These are phyloP conservation scores for Halenospora varia DNA, from an alignment of 495 filamentous ascomycete genomes.

Conservation along the genomic window DNA sequence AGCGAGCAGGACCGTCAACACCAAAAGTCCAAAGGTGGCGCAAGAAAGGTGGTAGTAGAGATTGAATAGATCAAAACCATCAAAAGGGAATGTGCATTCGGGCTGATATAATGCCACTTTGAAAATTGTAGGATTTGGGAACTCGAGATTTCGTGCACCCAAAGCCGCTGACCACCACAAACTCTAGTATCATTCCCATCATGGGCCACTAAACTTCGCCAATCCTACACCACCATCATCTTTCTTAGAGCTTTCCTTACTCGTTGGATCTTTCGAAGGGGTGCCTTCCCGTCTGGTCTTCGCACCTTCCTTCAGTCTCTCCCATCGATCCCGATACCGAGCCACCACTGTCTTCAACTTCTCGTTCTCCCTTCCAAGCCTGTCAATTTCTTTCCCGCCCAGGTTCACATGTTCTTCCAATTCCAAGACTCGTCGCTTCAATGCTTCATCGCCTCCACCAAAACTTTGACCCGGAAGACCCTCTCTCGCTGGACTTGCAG, in stretches of 20 bases:
- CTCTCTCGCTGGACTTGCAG: constrained; percentile 27
- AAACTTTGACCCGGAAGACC: constrained; percentile 24
- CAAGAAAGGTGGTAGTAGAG: too few relatives aligned
- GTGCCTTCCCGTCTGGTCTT: constrained; percentile 55
- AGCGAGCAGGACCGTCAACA: too few relatives aligned
- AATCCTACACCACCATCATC: neutral
- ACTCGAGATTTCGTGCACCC: neutral
- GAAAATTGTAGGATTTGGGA: neutral
- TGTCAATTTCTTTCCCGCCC: constrained; percentile 50
- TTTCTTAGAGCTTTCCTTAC: neutral
- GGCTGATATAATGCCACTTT: neutral
- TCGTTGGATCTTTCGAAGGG: constrained; percentile 17
- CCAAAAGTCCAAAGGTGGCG: neutral
- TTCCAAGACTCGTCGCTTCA: constrained; percentile 31
- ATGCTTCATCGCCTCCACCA: constrained; percentile 28
- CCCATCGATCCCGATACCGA: constrained; percentile 74
- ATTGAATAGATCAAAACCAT: too few relatives aligned
- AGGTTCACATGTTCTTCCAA: constrained; percentile 52
- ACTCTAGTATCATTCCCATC: too few relatives aligned
- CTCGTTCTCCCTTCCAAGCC: constrained; percentile 60
- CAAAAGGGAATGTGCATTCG: neutral
- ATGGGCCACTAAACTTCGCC: constrained; percentile 1
- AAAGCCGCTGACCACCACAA: too few relatives aligned
- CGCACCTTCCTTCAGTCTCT: constrained; percentile 79
- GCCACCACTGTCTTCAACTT: constrained; percentile 61